These are phyloP conservation scores for Phytophthora sp. DNA, from an alignment of 352 stramenopile species.

Conservation along the genomic window DNA sequence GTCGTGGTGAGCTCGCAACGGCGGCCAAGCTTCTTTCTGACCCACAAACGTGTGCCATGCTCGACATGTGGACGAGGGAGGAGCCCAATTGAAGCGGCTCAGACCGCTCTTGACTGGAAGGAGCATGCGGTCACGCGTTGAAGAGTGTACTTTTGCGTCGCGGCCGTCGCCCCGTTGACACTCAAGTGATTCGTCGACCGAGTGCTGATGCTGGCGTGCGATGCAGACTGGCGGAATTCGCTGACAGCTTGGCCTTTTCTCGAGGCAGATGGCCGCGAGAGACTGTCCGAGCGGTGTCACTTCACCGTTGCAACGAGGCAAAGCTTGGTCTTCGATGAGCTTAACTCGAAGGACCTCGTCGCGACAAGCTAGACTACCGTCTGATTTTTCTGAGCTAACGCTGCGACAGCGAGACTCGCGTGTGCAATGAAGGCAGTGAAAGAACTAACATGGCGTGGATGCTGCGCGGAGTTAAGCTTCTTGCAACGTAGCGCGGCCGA, in stretches of 20 bases:
- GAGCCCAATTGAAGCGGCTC: slow-evolving; percentile 18
- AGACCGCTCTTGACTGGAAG: neutral
- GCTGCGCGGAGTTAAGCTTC: too few relatives aligned
- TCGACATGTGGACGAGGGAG: neutral
- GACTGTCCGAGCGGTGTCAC: neutral
- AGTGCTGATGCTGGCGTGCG: slow-evolving; percentile 23
- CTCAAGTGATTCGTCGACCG: slow-evolving; percentile 20
- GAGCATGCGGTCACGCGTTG: slow-evolving; percentile 8
- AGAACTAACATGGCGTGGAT: too few relatives aligned
- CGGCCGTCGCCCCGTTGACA: slow-evolving; percentile 6
- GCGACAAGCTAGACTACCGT: neutral
- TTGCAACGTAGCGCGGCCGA: too few relatives aligned
- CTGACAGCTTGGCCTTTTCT: slow-evolving; percentile 20
- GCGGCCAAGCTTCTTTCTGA: too few relatives aligned
- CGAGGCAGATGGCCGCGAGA: slow-evolving; percentile 1
- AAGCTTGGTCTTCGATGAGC: too few relatives aligned
- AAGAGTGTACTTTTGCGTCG: neutral
- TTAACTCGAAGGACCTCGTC: neutral
- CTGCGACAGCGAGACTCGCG: neutral
- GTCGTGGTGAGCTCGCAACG: slow-evolving; percentile 3
- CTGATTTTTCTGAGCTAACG: neutral
- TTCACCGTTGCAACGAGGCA: neutral
- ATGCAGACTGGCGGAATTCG: slow-evolving; percentile 8
- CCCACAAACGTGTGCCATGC: slow-evolving; percentile 12
- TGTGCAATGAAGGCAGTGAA: too few relatives aligned